These are phyloP conservation scores for Vitis riparia DNA, from an alignment of 164 flowering plant species.

Conservation along the genomic window DNA sequence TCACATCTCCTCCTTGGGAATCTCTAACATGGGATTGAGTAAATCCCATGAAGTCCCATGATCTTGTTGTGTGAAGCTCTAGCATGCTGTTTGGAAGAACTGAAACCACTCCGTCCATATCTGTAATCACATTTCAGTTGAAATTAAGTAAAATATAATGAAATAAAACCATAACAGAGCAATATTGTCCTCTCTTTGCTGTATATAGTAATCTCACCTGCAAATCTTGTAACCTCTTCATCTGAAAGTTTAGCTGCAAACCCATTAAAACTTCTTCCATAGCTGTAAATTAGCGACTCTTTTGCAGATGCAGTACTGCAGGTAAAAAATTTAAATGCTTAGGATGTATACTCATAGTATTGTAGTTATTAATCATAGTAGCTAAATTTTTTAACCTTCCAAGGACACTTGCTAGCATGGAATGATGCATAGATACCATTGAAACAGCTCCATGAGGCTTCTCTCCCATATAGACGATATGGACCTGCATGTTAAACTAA, in stretches of 20 bases:
- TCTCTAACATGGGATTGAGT: constrained; percentile 1
- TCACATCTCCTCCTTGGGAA: constrained; percentile 29
- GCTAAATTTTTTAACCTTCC: constrained; percentile 28
- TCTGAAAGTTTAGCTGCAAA: constrained; percentile 47
- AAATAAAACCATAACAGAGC: not conserved
- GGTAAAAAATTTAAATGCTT: not conserved
- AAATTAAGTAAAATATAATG: not conserved
- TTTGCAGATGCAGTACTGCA: constrained; percentile 24
- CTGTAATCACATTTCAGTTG: constrained; percentile 15
- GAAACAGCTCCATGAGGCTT: constrained; percentile 22
- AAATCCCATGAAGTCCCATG: constrained; percentile 54
- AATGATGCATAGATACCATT: constrained; percentile 22
- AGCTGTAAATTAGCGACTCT: constrained; percentile 35
- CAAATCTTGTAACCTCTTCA: constrained; percentile 36
- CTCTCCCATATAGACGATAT: constrained; percentile 51
- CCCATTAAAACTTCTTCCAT: constrained; percentile 48
- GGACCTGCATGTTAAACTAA: constrained; percentile 17
- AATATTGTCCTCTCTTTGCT: too few relatives aligned
- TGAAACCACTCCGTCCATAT: constrained; percentile 47
- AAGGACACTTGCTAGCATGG: constrained; percentile 30
- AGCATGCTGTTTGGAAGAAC: constrained; percentile 36
- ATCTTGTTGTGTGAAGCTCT: constrained; percentile 51
- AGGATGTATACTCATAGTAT: too few relatives aligned
- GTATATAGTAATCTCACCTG: constrained; percentile 26
- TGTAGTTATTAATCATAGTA: not conserved